Base-by-base conservation (phyloP, 768 basidiomycete species). In the Suillus bovinus region DNA sequence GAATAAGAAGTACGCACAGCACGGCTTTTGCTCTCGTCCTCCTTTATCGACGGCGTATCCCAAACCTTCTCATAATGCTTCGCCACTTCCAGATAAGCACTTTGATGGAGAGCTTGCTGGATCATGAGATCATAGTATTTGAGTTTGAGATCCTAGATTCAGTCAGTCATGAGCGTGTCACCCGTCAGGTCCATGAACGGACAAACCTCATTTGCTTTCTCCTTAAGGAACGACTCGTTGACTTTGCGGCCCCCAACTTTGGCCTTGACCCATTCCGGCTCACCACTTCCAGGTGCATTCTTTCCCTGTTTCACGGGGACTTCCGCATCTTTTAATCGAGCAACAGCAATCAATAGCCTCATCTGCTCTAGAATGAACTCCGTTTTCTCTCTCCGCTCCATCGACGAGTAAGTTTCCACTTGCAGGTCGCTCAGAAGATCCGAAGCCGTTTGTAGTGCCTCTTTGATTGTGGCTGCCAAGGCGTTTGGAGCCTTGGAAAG, bases 321-420 rank as follows among this genome's bases (percentile, higher is more conserved):
- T 63, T 90, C 89, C 17, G 78, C 77, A 66, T 94, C 93, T 77
- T 93, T 94, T 68, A 85, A 75, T 58, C 85, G 82, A 31, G 93
- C 93, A 39, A 94, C 85, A 46, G 85, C 81, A 57, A 92, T 86
- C 69, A 96, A 80, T 57, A 99, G 74, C 62, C 97, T 83, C 94
- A 99, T 99, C 76, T 99, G 97, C 76, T 99, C 96, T 49, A 99
- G 78, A 67, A 99, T 92, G 70, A 99, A 98, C 73, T 99, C 94
- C 5, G 94, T 97, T 82, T 99, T 99, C 76, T 99, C 97, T 71
- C 91, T 80, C 63, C 95, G 88, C 66, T 98, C 94, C 97, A 99
- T 99, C 7, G 93, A 94, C 16, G 96, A 98, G 74, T 98, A 99
- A 2, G 97, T 99, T 77, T 99, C 97, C 42, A 99, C 96, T 79